A percentile compares a stretch with the other conserved stretches of the same genome.
Conservation (phyloP, 164 flowering plant genomes). For the Chimonanthus salicifolius region DNA sequence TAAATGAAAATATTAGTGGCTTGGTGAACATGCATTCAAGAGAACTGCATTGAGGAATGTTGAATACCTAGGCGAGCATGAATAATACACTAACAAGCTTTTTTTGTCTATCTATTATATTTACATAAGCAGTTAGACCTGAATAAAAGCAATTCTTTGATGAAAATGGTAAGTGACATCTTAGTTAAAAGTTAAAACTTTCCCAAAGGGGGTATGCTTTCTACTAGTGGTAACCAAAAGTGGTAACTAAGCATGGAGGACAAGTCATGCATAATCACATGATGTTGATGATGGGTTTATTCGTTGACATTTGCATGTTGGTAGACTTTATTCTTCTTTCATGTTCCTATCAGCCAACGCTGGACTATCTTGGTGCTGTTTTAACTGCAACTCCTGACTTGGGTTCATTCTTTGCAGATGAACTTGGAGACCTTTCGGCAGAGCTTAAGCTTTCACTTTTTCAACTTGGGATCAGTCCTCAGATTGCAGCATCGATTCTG, state of each 20-base stretch:
- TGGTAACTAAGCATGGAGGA: neutral
- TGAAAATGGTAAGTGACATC: neutral
- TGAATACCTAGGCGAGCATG: too few relatives aligned
- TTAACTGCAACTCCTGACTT: neutral
- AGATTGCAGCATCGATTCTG: conserved; percentile 86
- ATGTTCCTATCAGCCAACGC: neutral
- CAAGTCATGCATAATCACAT: neutral
- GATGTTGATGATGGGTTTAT: neutral
- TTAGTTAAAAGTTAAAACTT: neutral
- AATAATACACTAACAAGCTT: too few relatives aligned
- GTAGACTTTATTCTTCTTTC: neutral
- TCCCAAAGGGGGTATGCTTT: neutral
- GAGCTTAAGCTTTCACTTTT: conserved; percentile 94
- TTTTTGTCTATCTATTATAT: too few relatives aligned
- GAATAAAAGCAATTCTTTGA: neutral
- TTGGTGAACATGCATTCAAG: too few relatives aligned
- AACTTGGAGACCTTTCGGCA: conserved; percentile 66
- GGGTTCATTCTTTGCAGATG: conserved; percentile 47
- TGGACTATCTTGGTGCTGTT: neutral
- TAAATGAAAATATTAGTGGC: too few relatives aligned
- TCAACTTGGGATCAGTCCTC: conserved; percentile 98
- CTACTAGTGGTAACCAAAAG: neutral
- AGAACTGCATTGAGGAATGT: too few relatives aligned
- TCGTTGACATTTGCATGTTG: neutral
- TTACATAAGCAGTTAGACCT: too few relatives aligned